phyloP scores from a whole-genome alignment of 257 asterid species.

The Solanum raphanifolium region DNA sequence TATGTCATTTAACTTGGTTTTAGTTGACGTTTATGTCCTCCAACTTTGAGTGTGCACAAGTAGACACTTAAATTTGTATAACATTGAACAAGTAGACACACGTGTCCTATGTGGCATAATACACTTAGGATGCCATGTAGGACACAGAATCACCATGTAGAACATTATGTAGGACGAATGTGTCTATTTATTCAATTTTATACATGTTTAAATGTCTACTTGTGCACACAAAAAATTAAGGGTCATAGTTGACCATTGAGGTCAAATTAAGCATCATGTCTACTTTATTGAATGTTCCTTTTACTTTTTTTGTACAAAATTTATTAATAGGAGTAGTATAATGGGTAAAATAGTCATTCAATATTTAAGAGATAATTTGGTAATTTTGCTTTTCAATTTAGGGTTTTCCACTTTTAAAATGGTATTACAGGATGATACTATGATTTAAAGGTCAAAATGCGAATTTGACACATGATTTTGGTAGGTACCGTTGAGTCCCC shows the following conservation, averaged over 20 bases:
- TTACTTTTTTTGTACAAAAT: not conserved
- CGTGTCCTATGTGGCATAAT: not conserved
- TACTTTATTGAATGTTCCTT: too few species aligned
- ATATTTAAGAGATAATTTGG: not conserved
- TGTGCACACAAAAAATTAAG: fast-evolving
- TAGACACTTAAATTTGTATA: too few species aligned
- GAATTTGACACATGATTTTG: not conserved
- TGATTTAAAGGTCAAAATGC: not conserved
- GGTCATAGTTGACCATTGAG: fast-evolving
- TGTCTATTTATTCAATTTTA: fast-evolving
- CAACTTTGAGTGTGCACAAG: not conserved
- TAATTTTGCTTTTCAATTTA: too few species aligned
- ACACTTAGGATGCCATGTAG: not conserved
- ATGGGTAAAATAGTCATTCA: not conserved
- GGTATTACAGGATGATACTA: not conserved
- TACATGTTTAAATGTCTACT: too few species aligned
- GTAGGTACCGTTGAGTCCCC: not conserved
- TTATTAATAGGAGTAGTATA: not conserved
- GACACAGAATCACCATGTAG: too few species aligned
- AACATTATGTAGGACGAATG: not conserved
- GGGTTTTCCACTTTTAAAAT: not conserved
- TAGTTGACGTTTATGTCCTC: too few species aligned
- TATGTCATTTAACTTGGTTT: not conserved
- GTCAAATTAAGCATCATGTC: not conserved
- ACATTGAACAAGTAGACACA: not conserved